Conservation (phyloP, 225 moss, liverwort and hornwort genomes). For the Ulota crispa region DNA sequence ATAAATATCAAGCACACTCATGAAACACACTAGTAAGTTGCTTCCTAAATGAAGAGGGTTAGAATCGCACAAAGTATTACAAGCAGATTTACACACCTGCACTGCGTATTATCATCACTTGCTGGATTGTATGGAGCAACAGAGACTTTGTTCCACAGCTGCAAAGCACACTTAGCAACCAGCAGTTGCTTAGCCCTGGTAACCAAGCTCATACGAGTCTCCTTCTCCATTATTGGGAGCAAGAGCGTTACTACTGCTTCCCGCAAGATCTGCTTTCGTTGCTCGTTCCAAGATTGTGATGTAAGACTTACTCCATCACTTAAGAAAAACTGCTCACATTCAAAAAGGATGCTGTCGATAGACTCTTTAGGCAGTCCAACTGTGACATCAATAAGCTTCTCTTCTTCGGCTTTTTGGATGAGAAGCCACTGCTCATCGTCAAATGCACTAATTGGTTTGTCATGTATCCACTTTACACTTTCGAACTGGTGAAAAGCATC, state of each 20-base stretch:
- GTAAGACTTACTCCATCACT: conserved; percentile 74
- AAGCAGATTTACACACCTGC: conserved; percentile 37
- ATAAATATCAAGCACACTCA: conserved; percentile 15
- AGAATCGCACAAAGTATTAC: neutral
- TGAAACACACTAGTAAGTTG: neutral
- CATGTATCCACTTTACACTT: conserved; percentile 74
- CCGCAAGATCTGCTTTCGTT: conserved; percentile 68
- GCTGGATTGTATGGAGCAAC: conserved; percentile 70
- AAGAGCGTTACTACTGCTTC: conserved; percentile 64
- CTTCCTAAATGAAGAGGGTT: conserved; percentile 7
- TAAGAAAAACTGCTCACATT: conserved; percentile 72
- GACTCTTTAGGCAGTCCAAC: conserved; percentile 62
- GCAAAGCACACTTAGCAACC: conserved; percentile 65
- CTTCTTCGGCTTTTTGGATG: conserved; percentile 86
- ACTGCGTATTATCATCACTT: conserved; percentile 40
- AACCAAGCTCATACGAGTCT: conserved; percentile 70
- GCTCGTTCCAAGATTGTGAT: conserved; percentile 82
- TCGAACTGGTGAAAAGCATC: conserved; percentile 81
- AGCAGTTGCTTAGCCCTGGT: conserved; percentile 74
- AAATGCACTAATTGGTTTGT: conserved; percentile 74
- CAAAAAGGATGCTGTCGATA: conserved; percentile 50
- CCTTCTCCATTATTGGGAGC: conserved; percentile 89
- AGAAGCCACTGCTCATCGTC: conserved; percentile 93
- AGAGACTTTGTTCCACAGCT: conserved; percentile 80
- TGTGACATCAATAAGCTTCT: conserved; percentile 77